Evolutionary conservation across 2,329 filamentous ascomycete genomes (phyloP).

Genomic region (Trichoderma sp.): DNA sequence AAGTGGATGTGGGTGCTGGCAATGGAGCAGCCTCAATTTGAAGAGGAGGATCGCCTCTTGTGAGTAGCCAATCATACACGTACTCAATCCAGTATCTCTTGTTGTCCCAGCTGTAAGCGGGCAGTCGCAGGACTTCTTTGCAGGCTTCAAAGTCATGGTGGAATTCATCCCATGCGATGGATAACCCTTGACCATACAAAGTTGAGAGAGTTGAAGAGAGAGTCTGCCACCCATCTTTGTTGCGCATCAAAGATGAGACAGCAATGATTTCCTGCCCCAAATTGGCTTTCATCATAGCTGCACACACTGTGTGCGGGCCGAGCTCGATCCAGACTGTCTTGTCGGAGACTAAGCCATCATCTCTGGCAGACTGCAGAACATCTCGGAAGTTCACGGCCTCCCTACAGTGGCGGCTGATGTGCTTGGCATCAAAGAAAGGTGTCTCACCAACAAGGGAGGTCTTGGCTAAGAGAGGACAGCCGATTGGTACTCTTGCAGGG

Average conservation of each 20-base stretch:
- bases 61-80: slow-evolving; percentile 67
- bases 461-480: slow-evolving; percentile 62
- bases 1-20: slow-evolving; percentile 35
- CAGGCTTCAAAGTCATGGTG: slow-evolving; percentile 47
- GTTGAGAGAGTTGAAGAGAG: background rate
- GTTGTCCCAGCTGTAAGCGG: slow-evolving; percentile 69
- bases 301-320: slow-evolving; percentile 4
- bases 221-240: slow-evolving; percentile 12
- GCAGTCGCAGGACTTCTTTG: slow-evolving; percentile 54
- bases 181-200: slow-evolving; percentile 50
- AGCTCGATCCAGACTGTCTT: slow-evolving; percentile 4
- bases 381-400: slow-evolving; percentile 12
- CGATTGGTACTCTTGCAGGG: slow-evolving; percentile 51
- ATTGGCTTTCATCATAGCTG: background rate
- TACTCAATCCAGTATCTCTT: slow-evolving; percentile 70
- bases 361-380: background rate
- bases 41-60: slow-evolving; percentile 42
- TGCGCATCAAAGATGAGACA: slow-evolving; percentile 2
- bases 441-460: slow-evolving; percentile 46
- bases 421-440: background rate
- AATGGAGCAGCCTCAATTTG: slow-evolving; percentile 46
- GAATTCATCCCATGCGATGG: slow-evolving; percentile 68
- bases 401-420: slow-evolving; percentile 11
- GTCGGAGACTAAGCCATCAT: background rate
- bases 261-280: background rate